Evolutionary conservation across 371 early-diverging fungal genomes (phyloP).

Genomic region (Parasitella parasitica): DNA sequence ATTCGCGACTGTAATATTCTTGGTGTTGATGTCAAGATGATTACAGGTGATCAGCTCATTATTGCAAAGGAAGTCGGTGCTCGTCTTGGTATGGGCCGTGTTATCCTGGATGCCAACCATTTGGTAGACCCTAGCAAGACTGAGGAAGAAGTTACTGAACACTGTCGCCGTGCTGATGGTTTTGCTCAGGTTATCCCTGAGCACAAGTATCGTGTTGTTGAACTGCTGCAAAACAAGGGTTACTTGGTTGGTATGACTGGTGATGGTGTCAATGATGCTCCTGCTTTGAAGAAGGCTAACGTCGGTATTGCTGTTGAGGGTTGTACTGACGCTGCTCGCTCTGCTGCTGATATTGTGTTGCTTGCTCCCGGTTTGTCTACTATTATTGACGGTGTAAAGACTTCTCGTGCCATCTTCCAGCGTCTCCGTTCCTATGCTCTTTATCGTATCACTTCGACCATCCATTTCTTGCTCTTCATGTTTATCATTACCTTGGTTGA

Average conservation of each 20-base stretch:
- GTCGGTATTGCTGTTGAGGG: conserved; percentile 88
- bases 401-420: conserved; percentile 91
- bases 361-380: conserved; percentile 86
- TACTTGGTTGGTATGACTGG: conserved; percentile 80
- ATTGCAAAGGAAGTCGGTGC: conserved; percentile 81
- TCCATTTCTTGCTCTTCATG: conserved; percentile 92
- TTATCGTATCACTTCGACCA: conserved; percentile 91
- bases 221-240: conserved; percentile 70
- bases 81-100: conserved; percentile 71
- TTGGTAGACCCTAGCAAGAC: conserved; percentile 65
- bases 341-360: conserved; percentile 94
- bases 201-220: conserved; percentile 81
- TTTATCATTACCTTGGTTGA: conserved; percentile 81
- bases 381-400: conserved; percentile 82
- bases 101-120: conserved; percentile 68
- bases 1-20: conserved; percentile 65
- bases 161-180: conserved; percentile 72
- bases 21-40: conserved; percentile 77
- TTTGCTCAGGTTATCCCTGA: conserved; percentile 77
- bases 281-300: conserved; percentile 88
- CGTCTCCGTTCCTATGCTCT: conserved; percentile 91
- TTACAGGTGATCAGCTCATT: conserved; percentile 78
- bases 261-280: conserved; percentile 89
- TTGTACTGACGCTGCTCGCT: conserved; percentile 93
- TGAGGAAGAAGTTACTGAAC: conserved; percentile 59